phyloP scores from a whole-genome alignment of 768 basidiomycete genomes.

The Gymnopilus junonius region DNA sequence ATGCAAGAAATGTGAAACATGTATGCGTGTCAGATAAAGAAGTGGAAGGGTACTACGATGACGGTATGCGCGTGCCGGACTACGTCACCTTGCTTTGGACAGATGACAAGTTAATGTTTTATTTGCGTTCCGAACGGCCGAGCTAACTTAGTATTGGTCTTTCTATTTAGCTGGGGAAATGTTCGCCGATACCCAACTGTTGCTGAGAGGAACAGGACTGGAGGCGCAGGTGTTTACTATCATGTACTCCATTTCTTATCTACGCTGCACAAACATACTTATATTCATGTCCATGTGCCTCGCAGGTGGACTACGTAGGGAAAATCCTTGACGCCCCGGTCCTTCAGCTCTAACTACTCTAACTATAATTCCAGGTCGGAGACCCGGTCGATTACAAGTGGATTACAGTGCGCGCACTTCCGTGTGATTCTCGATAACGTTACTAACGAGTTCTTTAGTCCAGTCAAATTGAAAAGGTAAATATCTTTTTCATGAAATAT shows the following conservation, averaged over 20 bases:
- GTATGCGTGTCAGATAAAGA: slow-evolving; percentile 47
- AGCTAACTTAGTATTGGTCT: background rate
- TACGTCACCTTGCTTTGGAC: slow-evolving; percentile 72
- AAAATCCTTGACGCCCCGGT: background rate
- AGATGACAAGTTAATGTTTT: slow-evolving; percentile 63
- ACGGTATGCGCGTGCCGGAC: slow-evolving; percentile 63
- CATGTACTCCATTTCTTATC: slow-evolving; percentile 40
- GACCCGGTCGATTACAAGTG: slow-evolving; percentile 72
- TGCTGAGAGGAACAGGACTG: slow-evolving; percentile 60
- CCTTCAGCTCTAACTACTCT: background rate
- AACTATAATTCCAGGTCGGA: slow-evolving; percentile 50
- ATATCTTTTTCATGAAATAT: background rate
- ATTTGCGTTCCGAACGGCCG: background rate
- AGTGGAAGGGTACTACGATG: slow-evolving; percentile 69
- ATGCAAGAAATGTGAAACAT: background rate
- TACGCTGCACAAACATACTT: background rate
- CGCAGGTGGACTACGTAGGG: slow-evolving; percentile 51
- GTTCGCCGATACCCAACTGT: slow-evolving; percentile 61
- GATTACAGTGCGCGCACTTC: slow-evolving; percentile 51
- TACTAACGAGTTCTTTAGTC: slow-evolving; percentile 36
- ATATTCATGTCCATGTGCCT: background rate
- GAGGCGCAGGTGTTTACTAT: slow-evolving; percentile 75
- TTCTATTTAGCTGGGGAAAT: slow-evolving; percentile 61
- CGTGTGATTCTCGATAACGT: background rate
- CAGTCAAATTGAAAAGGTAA: slow-evolving; percentile 55